A percentile compares a stretch with the other conserved stretches of the same genome.
phyloP scores from a whole-genome alignment of 2,329 filamentous ascomycete species.

The Taxawa tesnikishii region DNA sequence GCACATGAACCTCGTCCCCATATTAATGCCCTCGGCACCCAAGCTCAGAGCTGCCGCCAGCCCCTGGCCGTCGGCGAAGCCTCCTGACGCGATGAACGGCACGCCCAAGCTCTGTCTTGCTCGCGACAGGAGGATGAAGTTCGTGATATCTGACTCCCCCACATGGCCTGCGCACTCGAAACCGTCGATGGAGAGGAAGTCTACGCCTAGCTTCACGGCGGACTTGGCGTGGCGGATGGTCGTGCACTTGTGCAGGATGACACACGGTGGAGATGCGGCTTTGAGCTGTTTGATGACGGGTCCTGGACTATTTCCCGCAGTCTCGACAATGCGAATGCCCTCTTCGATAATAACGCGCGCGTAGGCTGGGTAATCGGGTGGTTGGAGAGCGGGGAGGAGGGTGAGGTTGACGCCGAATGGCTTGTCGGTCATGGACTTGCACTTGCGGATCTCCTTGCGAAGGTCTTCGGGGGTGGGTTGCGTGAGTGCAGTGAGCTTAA shows the following conservation, averaged over 20 bases:
- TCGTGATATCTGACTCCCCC: conserved; percentile 76
- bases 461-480: conserved; percentile 87
- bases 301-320: conserved; percentile 79
- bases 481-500: conserved; percentile 66
- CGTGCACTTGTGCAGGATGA: conserved; percentile 93
- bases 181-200: conserved; percentile 93
- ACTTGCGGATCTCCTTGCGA: conserved; percentile 83
- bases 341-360: conserved; percentile 89
- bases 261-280: conserved; percentile 50
- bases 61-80: conserved; percentile 89
- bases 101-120: conserved; percentile 73
- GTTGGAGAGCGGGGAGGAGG: conserved; percentile 75
- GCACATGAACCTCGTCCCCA: conserved; percentile 97
- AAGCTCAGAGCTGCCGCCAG: conserved; percentile 81
- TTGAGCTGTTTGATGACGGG: conserved; percentile 87
- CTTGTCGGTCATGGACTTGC: conserved; percentile 62
- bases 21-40: conserved; percentile 90
- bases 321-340: conserved; percentile 83
- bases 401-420: conserved; percentile 95
- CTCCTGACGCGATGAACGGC: conserved; percentile 91
- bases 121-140: conserved; percentile 75
- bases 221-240: conserved; percentile 87
- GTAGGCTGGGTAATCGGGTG: conserved; percentile 86
- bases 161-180: conserved; percentile 95
- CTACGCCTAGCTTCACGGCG: conserved; percentile 86